Conservation (phyloP, 2,329 filamentous ascomycete species). For the Aspergillus aculeatinus region DNA sequence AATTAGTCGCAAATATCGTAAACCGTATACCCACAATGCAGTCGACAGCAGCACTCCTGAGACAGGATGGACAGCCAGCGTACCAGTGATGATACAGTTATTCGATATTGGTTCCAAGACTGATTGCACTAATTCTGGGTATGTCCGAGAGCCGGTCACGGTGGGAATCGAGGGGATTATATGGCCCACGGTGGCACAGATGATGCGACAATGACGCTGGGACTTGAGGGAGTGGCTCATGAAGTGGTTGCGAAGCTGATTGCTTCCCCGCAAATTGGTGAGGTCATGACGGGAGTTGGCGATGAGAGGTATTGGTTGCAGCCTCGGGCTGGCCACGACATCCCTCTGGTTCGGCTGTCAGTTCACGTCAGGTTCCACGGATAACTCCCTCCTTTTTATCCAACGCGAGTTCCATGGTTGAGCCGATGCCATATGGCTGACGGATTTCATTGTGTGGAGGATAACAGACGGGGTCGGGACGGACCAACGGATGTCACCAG, state of each 20-base stretch:
- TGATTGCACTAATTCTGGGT: neutral
- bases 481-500: neutral
- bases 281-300: neutral
- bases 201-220: constrained; percentile 35
- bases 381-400: neutral
- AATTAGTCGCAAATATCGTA: neutral
- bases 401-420: neutral
- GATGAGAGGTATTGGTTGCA: neutral
- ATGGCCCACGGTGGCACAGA: constrained; percentile 25
- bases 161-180: neutral
- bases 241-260: neutral
- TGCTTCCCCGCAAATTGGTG: neutral
- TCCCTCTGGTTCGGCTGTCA: neutral
- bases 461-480: neutral
- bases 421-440: neutral
- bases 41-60: neutral
- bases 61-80: neutral
- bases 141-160: neutral
- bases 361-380: neutral
- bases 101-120: neutral
- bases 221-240: constrained; percentile 15
- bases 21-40: neutral
- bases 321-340: neutral
- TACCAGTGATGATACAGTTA: constrained; percentile 9
- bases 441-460: neutral